Base-by-base conservation (phyloP, 352 stramenopile genomes). In the Pythium monospermum region DNA sequence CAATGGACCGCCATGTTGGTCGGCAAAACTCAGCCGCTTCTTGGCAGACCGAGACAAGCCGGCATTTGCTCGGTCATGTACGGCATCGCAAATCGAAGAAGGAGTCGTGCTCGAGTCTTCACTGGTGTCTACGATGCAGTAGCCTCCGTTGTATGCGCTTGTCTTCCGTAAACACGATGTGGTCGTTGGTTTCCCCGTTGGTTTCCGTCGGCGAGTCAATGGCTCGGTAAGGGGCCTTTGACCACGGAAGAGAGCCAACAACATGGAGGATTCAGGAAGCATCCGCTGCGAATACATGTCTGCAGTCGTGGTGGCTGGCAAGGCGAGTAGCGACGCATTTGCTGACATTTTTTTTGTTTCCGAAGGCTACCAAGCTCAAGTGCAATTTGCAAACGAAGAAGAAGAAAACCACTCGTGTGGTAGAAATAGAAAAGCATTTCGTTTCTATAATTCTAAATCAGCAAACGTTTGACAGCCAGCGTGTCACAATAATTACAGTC, bases 1-100 rank as follows among this genome's bases (percentile, higher is more conserved):
- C 49, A 85, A 57, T 53, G 70, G 53, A 39, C 67, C 55, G 30
- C 71, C 74, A 43, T 69, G 62, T 42, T 85, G 71, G 52, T 85
- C 74, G 0, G 74, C 74, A 51, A 85, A 85, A 47, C 68, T 80
- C 1, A 85, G 59, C 31, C 57, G 54, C 49, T 85, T 85, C 60
- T 85, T 85, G 27, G 45, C 66, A 62, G 32, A 82, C 57, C 25
- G 68, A 68, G 39, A 23, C 15, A n/a, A 27, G 22, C 55, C 70
- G 56, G 35, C 44, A 55, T 30, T 58, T 65, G 44, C 49, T 66
- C 37, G 67, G 23, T 39, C 61, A 73, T 71, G 27, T 41, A 27
- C 16, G n/a, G n/a, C n/a, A n/a, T n/a, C n/a, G n/a, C n/a, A n/a
- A n/a, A n/a, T n/a, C n/a, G n/a, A n/a, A n/a, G n/a, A n/a, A n/a